Conservation (phyloP, 1,284 basidiomycete species). For the Pseudozyma sp. region DNA sequence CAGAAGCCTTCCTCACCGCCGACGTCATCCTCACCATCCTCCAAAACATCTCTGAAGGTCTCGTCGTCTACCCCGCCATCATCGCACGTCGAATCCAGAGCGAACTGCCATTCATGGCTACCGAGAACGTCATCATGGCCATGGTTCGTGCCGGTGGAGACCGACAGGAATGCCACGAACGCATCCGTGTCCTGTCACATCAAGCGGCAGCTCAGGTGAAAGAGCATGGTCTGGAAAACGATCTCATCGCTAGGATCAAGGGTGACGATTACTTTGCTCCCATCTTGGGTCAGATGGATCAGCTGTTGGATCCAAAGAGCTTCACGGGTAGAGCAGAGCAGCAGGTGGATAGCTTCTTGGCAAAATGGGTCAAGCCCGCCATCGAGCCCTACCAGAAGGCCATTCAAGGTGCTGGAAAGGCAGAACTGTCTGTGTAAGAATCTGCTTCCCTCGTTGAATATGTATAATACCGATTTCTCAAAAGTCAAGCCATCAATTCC, state of each 20-base stretch:
- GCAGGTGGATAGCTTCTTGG: constrained; percentile 75
- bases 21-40: constrained; percentile 95
- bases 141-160: constrained; percentile 94
- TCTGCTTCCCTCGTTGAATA: too few relatives aligned
- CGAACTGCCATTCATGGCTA: constrained; percentile 95
- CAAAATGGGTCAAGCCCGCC: constrained; percentile 89
- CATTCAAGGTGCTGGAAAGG: constrained; percentile 75
- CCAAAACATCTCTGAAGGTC: constrained; percentile 95
- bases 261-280: constrained; percentile 76
- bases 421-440: constrained; percentile 70
- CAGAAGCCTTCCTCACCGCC: constrained; percentile 95
- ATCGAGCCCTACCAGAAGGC: constrained; percentile 76
- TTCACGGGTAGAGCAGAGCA: constrained; percentile 63
- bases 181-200: constrained; percentile 94
- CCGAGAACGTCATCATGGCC: constrained; percentile 99
- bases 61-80: constrained; percentile 97
- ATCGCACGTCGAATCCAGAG: constrained; percentile 90
- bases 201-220: constrained; percentile 95
- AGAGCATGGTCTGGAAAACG: constrained; percentile 92
- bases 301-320: constrained; percentile 57
- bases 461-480: constrained; percentile 7
- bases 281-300: constrained; percentile 72
- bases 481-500: too few relatives aligned
- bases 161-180: constrained; percentile 95
- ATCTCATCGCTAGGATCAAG: constrained; percentile 88